Evolutionary conservation across 2,329 filamentous ascomycete species (phyloP).

Genomic region (Nigrospora osmanthi): DNA sequence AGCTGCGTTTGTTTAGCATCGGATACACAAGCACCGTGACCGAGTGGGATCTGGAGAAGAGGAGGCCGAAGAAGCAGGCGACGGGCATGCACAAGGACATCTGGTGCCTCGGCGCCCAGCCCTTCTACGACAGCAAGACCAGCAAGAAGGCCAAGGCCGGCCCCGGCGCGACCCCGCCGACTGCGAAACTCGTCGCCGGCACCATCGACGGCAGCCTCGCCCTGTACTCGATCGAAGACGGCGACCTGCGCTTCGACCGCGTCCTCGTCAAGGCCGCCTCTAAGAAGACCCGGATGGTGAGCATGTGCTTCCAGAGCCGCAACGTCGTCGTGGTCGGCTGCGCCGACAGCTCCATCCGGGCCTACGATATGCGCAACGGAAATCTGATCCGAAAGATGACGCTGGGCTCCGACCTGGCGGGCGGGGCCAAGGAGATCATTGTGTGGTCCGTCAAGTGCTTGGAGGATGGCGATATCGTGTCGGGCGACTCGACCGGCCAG

Average conservation of each 20-base stretch:
- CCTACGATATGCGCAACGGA: conserved; percentile 79
- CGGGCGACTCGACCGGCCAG: conserved; percentile 90
- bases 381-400: conserved; percentile 75
- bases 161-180: conserved; percentile 11
- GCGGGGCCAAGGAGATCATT: conserved; percentile 76
- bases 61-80: conserved; percentile 69
- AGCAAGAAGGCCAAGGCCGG: conserved; percentile 11
- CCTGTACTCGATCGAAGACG: conserved; percentile 77
- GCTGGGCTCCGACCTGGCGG: conserved; percentile 68
- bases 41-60: conserved; percentile 86
- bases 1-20: conserved; percentile 86
- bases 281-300: conserved; percentile 84
- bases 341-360: conserved; percentile 87
- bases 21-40: conserved; percentile 88
- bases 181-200: conserved; percentile 66
- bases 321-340: conserved; percentile 82
- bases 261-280: conserved; percentile 68
- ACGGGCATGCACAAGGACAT: conserved; percentile 93
- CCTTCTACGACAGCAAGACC: conserved; percentile 27
- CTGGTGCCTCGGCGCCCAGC: conserved; percentile 91
- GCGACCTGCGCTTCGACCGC: conserved; percentile 72
- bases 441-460: conserved; percentile 92
- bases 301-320: conserved; percentile 80
- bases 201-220: conserved; percentile 89
- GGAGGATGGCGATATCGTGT: conserved; percentile 82